Percentiles rank a stretch among this genome's conserved stretches.
Conservation (phyloP, 2,329 filamentous ascomycete genomes). For the Cytospora piceicola region DNA sequence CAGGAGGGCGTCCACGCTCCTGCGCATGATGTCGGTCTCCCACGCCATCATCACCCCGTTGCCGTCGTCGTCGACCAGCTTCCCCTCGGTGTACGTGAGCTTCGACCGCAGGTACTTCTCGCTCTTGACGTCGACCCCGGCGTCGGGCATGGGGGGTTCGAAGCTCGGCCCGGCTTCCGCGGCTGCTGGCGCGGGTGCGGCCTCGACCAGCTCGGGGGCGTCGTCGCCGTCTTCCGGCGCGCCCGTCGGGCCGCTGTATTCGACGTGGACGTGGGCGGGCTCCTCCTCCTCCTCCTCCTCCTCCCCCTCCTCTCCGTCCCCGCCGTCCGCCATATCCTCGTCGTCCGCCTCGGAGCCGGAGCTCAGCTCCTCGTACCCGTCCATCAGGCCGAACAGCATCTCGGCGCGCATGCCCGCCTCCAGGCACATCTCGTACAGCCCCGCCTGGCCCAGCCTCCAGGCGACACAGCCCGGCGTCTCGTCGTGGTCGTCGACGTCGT, state of each 20-base stretch:
- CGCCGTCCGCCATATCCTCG: constrained; percentile 46
- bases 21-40: constrained; percentile 85
- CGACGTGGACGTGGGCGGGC: constrained; percentile 19
- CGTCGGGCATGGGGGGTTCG: constrained; percentile 41
- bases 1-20: constrained; percentile 71
- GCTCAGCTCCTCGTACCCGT: constrained; percentile 75
- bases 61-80: constrained; percentile 72
- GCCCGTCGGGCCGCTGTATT: constrained; percentile 27
- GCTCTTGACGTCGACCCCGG: constrained; percentile 59
- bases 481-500: constrained; percentile 82
- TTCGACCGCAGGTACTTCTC: constrained; percentile 70
- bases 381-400: constrained; percentile 79
- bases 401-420: constrained; percentile 91
- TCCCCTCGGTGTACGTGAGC: constrained; percentile 66
- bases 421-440: constrained; percentile 81
- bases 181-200: constrained; percentile 25
- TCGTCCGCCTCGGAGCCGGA: constrained; percentile 57
- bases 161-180: constrained; percentile 38
- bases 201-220: constrained; percentile 37
- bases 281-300: constrained; percentile 30
- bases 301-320: constrained; percentile 36
- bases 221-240: constrained; percentile 41
- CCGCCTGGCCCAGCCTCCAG: constrained; percentile 65
- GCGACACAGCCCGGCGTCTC: constrained; percentile 94
- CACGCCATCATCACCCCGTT: constrained; percentile 96